Evolutionary conservation across 495 filamentous ascomycete species (phyloP), one percentile per base, ranked within the genome.

Genomic region (Jackrogersella multiformis): DNA sequence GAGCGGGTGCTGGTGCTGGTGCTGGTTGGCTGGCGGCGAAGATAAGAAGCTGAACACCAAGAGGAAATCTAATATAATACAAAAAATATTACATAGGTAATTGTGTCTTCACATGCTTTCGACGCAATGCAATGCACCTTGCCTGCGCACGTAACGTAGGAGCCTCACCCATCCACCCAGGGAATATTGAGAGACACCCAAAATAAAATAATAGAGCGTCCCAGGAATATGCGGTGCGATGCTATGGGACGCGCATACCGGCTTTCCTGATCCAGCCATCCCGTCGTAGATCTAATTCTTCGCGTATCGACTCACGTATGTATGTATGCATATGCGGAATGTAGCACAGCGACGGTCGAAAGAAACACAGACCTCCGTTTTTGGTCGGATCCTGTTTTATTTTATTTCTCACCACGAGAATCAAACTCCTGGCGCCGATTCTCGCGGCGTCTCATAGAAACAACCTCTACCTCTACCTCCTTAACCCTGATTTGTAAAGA

Each of bases 241-340:
- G 49, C 21, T 20, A 36, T 20, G 5, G 26, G 16, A 30, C 8
- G 46, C 26, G 52, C 55, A 32, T 28, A 64, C 34, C 66, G 66
- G 60, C 46, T 60, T 69, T 46, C 66, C 66, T 48, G n/a, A 69
- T 69, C 35, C 2, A 56, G 66, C 20, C 39, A 54, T 64, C 12
- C 60, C 55, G 60, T 28, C 55, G 28, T 18, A 60, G 42, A 49
- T 49, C 42, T 49, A 32, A 24, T 2, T 46, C 10, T 46, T 49
- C 45, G 45, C 45, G 45, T 49, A 49, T 49, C 45, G 45, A 49
- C 26, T 49, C 6, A n/a, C 45, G 23, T 6, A n/a, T n/a, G n/a
- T n/a, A n/a, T n/a, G n/a, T n/a, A n/a, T n/a, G n/a, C 44, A 48
- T 26, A 21, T 28, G 21, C 18, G 41, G 7, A 44, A 44, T 44